These are phyloP conservation scores for Acer saccharum DNA, from an alignment of 345 rosid species.

Conservation along the genomic window DNA sequence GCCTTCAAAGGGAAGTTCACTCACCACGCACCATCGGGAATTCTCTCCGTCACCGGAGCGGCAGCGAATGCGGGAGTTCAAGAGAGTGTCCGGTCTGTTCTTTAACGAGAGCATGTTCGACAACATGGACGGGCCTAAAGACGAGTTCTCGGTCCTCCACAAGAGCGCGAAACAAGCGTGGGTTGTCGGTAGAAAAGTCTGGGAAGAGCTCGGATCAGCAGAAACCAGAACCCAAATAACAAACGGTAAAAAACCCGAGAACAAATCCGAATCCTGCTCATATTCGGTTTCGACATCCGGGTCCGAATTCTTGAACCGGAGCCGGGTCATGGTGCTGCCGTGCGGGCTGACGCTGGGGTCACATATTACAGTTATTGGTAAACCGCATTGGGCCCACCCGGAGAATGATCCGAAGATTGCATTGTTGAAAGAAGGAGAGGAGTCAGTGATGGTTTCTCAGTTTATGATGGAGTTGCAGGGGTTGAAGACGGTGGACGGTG, in stretches of 20 bases:
- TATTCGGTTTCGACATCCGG: constrained; percentile 53
- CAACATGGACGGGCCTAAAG: constrained; percentile 27
- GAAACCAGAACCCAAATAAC: constrained; percentile 16
- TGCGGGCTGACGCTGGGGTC: constrained; percentile 93
- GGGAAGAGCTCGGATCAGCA: constrained; percentile 52
- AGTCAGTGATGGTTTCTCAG: constrained; percentile 73
- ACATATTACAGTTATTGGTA: constrained; percentile 78
- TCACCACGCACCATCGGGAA: constrained; percentile 4
- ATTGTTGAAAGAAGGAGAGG: constrained; percentile 52
- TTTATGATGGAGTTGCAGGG: constrained; percentile 90
- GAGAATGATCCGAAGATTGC: constrained; percentile 69
- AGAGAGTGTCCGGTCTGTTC: constrained; percentile 46
- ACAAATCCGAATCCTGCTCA: constrained; percentile 51
- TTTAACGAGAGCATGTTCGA: constrained; percentile 48
- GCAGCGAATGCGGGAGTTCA: constrained; percentile 30
- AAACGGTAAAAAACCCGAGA: constrained; percentile 15
- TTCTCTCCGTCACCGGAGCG: constrained; percentile 16
- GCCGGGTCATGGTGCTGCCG: constrained; percentile 59
- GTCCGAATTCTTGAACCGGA: constrained; percentile 47
- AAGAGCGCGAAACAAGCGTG: constrained; percentile 59
- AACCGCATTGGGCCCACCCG: constrained; percentile 66
- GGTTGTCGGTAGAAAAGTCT: constrained; percentile 57
- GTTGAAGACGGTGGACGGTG: constrained; percentile 83
- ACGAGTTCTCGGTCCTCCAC: constrained; percentile 60
- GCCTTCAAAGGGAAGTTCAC: background rate